These are phyloP conservation scores for Malassezia yamatoensis DNA, from an alignment of 1,284 basidiomycete species.

Conservation along the genomic window DNA sequence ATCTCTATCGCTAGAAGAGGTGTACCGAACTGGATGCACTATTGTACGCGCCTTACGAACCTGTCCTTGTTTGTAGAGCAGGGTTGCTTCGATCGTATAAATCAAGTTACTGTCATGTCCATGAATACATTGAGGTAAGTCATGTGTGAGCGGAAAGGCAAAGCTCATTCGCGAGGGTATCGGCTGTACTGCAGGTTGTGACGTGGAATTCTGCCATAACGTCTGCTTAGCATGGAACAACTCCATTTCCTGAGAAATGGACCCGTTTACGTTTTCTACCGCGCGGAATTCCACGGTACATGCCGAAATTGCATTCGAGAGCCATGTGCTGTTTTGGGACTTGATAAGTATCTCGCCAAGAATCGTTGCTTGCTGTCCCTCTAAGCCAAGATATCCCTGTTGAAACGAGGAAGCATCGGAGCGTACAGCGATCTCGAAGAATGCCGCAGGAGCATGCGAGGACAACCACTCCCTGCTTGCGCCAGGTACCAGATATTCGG, in stretches of 20 bases:
- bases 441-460: too few relatives aligned
- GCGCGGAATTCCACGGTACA: not conserved
- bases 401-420: constrained; percentile 43
- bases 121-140: constrained; percentile 45
- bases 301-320: not conserved
- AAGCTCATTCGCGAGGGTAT: constrained; percentile 37
- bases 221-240: constrained; percentile 26
- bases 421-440: constrained; percentile 42
- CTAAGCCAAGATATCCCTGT: constrained; percentile 40
- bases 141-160: constrained; percentile 33
- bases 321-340: not conserved
- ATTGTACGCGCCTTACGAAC: constrained; percentile 22
- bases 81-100: constrained; percentile 30
- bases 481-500: too few relatives aligned
- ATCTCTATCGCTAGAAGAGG: constrained; percentile 16
- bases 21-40: constrained; percentile 39
- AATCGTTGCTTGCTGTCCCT: constrained; percentile 32
- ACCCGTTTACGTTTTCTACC: not conserved
- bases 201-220: constrained; percentile 23
- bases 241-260: constrained; percentile 13
- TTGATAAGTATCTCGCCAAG: constrained; percentile 45
- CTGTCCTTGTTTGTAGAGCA: constrained; percentile 20
- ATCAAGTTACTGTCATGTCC: constrained; percentile 26
- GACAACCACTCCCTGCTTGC: too few relatives aligned
- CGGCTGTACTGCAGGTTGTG: not conserved